Percentiles rank a stretch among this genome's conserved stretches.
These are phyloP conservation scores for Backusella luteola DNA, from an alignment of 192 early-diverging fungal genomes.

Conservation along the genomic window DNA sequence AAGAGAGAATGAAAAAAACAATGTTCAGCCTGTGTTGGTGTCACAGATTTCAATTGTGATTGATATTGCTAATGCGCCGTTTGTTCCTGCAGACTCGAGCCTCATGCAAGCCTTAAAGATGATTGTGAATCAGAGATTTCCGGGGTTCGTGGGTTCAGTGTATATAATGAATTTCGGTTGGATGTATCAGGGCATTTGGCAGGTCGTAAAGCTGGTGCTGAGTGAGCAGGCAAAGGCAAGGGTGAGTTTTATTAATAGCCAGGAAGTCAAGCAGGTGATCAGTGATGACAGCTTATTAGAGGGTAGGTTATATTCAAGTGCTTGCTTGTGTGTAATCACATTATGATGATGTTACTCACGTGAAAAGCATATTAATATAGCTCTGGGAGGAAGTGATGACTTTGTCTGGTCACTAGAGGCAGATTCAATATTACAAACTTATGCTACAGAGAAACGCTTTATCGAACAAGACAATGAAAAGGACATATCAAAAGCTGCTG, in stretches of 20 bases:
- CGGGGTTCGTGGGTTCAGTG: slow-evolving; percentile 27
- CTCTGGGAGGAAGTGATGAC: slow-evolving; percentile 25
- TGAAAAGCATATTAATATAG: neutral
- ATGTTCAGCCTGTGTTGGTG: slow-evolving; percentile 7
- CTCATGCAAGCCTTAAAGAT: slow-evolving; percentile 22
- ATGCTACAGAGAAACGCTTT: slow-evolving; percentile 11
- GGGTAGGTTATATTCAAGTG: slow-evolving; percentile 21
- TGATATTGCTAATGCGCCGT: slow-evolving; percentile 27
- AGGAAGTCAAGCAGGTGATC: slow-evolving; percentile 29
- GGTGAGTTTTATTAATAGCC: slow-evolving; percentile 31
- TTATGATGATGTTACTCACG: neutral
- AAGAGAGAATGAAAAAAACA: slow-evolving; percentile 20
- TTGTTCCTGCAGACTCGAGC: slow-evolving; percentile 24
- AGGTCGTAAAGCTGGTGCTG: slow-evolving; percentile 39
- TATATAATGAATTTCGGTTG: slow-evolving; percentile 45
- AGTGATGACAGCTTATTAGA: slow-evolving; percentile 29
- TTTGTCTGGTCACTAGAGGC: slow-evolving; percentile 15
- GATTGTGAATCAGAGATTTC: slow-evolving; percentile 25
- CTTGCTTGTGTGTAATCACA: neutral
- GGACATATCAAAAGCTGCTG: neutral
- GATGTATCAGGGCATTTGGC: slow-evolving; percentile 49
- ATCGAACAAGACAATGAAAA: neutral
- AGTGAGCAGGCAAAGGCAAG: slow-evolving; percentile 33
- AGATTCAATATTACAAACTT: slow-evolving; percentile 22
- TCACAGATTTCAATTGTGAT: slow-evolving; percentile 31